A percentile compares a stretch with the other conserved stretches of the same genome.
Evolutionary conservation across 176 grass and related monocot species (phyloP).

Genomic region (Ensete ventricosum): DNA sequence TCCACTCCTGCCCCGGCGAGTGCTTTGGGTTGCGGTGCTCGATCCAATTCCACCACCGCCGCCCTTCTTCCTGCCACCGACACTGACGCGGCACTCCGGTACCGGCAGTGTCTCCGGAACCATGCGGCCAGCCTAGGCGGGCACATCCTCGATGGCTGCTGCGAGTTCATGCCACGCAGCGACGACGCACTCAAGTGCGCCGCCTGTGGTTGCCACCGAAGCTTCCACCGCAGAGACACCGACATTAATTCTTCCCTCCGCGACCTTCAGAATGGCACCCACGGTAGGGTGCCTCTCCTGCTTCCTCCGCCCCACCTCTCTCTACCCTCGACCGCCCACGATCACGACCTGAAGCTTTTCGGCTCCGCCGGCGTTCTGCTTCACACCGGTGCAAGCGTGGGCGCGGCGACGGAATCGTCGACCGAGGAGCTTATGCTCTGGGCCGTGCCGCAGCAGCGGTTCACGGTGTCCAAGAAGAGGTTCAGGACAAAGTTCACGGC

Average conservation of each 20-base stretch:
- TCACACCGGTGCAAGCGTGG: background rate
- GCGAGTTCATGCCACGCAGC: slow-evolving; percentile 71
- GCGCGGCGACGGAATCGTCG: slow-evolving; percentile 16
- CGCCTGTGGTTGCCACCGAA: too few relatives aligned
- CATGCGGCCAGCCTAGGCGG: slow-evolving; percentile 15
- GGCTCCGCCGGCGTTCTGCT: background rate
- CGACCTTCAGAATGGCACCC: background rate
- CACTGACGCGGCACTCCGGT: background rate
- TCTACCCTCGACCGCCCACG: too few relatives aligned
- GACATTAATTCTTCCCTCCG: slow-evolving; percentile 3
- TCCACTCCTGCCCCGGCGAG: too few relatives aligned
- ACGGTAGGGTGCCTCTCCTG: slow-evolving; percentile 12
- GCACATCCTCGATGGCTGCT: slow-evolving; percentile 76
- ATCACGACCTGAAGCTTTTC: slow-evolving; percentile 25
- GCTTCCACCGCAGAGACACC: slow-evolving; percentile 12
- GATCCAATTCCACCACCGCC: too few relatives aligned
- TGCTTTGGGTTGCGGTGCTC: too few relatives aligned
- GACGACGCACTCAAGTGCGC: slow-evolving; percentile 47
- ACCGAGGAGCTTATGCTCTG: slow-evolving; percentile 31
- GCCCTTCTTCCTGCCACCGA: too few relatives aligned
- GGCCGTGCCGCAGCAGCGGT: slow-evolving; percentile 22
- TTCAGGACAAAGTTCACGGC: slow-evolving; percentile 74
- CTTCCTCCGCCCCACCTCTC: background rate
- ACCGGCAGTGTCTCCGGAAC: slow-evolving; percentile 77
- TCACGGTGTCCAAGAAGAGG: slow-evolving; percentile 42